Percentiles rank a stretch among this genome's conserved stretches.
phyloP scores from a whole-genome alignment of 1,284 basidiomycete species.

The Flammula alnicola region DNA sequence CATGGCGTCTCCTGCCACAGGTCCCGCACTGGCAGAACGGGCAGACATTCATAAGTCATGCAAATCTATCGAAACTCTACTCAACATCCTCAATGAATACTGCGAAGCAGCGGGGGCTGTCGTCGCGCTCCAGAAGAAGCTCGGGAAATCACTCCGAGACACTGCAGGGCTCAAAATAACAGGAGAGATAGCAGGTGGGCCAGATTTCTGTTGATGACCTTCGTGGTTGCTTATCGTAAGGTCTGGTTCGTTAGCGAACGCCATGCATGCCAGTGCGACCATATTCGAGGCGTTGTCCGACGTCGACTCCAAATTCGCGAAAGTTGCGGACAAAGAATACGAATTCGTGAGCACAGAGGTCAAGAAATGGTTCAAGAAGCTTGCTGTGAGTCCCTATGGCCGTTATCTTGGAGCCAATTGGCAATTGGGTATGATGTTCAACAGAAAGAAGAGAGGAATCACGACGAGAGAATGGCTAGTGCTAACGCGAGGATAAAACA shows the following conservation, averaged over 20 bases:
- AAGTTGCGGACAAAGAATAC: conserved; percentile 75
- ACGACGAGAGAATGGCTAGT: conserved; percentile 70
- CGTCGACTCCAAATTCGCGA: conserved; percentile 73
- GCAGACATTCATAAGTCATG: conserved; percentile 78
- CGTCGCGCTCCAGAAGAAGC: conserved; percentile 72
- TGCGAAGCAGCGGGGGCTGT: conserved; percentile 68
- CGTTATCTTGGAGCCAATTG: conserved; percentile 10
- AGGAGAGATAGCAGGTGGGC: conserved; percentile 63
- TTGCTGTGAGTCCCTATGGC: conserved; percentile 57
- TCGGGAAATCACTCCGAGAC: conserved; percentile 70
- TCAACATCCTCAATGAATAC: conserved; percentile 72
- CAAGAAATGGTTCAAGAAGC: conserved; percentile 84
- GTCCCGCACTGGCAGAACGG: conserved; percentile 49
- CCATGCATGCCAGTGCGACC: conserved; percentile 61
- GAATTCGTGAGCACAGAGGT: conserved; percentile 66
- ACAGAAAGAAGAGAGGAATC: conserved; percentile 79
- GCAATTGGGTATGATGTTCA: not conserved
- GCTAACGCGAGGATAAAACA: conserved; percentile 79
- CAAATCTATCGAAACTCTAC: conserved; percentile 70
- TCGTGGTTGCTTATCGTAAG: conserved; percentile 4
- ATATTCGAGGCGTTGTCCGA: conserved; percentile 74
- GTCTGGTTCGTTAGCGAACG: conserved; percentile 52
- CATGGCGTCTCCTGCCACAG: conserved; percentile 3
- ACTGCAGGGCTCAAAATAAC: conserved; percentile 64
- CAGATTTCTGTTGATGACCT: not conserved